Base-by-base conservation (phyloP, 305 asterid genomes). In the Andrographis paniculata region DNA sequence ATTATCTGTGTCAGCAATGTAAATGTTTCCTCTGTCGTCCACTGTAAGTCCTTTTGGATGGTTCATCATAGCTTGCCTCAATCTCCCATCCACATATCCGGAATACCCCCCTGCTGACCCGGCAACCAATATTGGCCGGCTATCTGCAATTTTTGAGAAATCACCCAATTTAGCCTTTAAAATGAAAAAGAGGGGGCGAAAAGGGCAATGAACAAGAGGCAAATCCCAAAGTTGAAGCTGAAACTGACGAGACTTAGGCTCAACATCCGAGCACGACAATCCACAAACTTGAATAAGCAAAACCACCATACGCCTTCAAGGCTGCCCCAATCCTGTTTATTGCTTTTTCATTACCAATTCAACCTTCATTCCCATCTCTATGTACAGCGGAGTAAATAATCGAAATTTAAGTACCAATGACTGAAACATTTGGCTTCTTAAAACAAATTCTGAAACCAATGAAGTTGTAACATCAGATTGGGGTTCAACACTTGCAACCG, bases 11-110 rank as follows among this genome's bases (percentile, higher is more conserved):
- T 91, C 99, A 1, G 99, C 99, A 52, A 91, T 58, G 56, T 91
- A 91, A 55, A 91, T 58, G 22, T 86, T 91, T 71, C 99, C 99
- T 61, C 84, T 69, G 59, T 87, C 89, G 56, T 91, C 99, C 50
- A 83, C 77, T 5, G 99, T 75, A 44, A 91, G 70, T 48, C 96
- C 99, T 63, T 91, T 91, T 0, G 99, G 99, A 72, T 83, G 99
- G 55, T 79, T 91, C 99, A 91, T 65, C 61, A 82, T 75, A 31
- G 95, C 94, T 38, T 87, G 93, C 43, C 87, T 82, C 60, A 72
- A 37, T 69, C 62, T 87, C 48, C 96, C 99, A 49, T 91, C 99
- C 33, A 91, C 70, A 42, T 91, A 85, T 27, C 99, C 99, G 9
- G 82, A 43, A 37, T 83, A 73, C 52, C 99, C 99, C 49, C 82